Base-by-base conservation (phyloP, 495 filamentous ascomycete species). In the Venustampulla echinocandica region DNA sequence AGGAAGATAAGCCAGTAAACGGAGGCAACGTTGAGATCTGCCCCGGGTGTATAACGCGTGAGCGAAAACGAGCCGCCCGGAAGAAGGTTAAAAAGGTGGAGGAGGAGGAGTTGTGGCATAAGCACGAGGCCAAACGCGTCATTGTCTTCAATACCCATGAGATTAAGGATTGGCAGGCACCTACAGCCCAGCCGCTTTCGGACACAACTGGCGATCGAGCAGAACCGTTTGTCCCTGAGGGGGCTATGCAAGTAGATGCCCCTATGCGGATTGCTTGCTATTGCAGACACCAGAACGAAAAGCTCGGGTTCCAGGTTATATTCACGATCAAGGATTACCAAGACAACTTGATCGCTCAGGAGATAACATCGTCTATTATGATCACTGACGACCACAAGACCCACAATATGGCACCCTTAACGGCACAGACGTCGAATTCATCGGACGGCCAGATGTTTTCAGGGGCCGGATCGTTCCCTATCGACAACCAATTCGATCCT, bases 381-480 rank as follows among this genome's bases (percentile, higher is more conserved):
- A 95, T 97, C 55, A 96, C 90, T 1, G 90, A 97, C 62, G 90
- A 97, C 60, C 90, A 97, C 66, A 97, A 97, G 63, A 90, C 87
- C 2, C 81, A 85, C 47, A 53, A 64, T 10, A 65, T 73, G 33
- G 64, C 72, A 47, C 47, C 68, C 18, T 61, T 67, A 28, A 52
- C 67, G 43, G 47, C 48, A 2, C 55, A 61, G 49, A 47, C 43
- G 37, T 41, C 42, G 38, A 45, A 52, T 56, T 27, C 34, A 46
- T 53, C 59, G 37, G 42, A 50, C 33, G 38, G 41, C 48, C 48
- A 54, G 45, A 1, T 54, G 1, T 56, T 47, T 23, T 13, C 48
- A 4, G 47, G 46, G 23, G 19, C 41, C 19, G 49, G 48, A 14
- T 4, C 45, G 11, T 58, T 52, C 22, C 7, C 50, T 27, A 42